Evolutionary conservation across 75 land plant genomes (phyloP).

Genomic region (Pinus albicaulis): DNA sequence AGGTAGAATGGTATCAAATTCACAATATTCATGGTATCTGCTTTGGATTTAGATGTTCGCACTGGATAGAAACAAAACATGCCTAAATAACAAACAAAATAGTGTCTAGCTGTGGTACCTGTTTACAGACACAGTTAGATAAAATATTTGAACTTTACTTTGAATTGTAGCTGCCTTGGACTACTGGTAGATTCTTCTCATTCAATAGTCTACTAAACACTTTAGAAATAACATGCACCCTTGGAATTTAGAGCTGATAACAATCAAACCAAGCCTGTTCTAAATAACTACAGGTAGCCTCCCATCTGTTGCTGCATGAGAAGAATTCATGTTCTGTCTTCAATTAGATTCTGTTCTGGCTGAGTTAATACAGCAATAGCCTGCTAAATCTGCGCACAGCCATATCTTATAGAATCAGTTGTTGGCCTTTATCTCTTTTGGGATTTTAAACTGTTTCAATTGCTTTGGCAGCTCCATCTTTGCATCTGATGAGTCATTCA

Average conservation of each 20-base stretch:
- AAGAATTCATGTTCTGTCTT: not conserved
- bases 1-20: no score
- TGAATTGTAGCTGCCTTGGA: not conserved
- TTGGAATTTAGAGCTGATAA: not conserved
- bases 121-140: not conserved
- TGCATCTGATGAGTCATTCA: not conserved
- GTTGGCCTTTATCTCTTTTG: not conserved
- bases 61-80: no score
- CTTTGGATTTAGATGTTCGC: no score
- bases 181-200: not conserved
- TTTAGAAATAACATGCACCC: not conserved
- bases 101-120: not conserved
- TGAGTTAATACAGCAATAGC: not conserved
- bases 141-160: not conserved
- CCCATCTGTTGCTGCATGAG: not conserved
- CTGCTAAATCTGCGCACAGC: not conserved
- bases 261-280: no score
- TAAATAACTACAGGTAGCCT: not conserved
- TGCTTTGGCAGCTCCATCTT: not conserved
- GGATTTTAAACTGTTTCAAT: not conserved
- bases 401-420: not conserved
- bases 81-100: no score
- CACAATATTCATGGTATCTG: no score
- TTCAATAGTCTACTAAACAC: not conserved
- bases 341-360: not conserved